A percentile compares a stretch with the other conserved stretches of the same genome.
Conservation (phyloP, 2,329 filamentous ascomycete species). For the Shiraia sp. region DNA sequence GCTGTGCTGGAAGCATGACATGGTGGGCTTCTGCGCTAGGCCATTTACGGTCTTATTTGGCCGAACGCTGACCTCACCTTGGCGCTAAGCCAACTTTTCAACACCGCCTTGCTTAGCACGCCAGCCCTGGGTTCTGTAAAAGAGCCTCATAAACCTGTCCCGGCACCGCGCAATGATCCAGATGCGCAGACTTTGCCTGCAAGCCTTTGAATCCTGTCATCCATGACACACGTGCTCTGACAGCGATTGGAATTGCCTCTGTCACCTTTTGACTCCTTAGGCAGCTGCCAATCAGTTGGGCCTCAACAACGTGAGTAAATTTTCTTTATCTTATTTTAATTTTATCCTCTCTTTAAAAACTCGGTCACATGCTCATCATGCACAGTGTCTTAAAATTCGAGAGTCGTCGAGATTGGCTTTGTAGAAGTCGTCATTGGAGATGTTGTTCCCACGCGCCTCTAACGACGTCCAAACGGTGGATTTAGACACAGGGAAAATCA, state of each 20-base stretch:
- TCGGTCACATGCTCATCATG: no score
- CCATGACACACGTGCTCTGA: neutral
- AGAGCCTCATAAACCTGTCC: constrained; percentile 15
- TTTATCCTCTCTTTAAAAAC: no score
- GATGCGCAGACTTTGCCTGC: neutral
- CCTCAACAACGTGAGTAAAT: no score
- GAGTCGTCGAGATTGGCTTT: neutral
- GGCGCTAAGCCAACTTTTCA: neutral
- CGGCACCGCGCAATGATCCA: neutral
- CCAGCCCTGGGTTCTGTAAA: constrained; percentile 5
- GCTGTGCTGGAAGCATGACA: constrained; percentile 14
- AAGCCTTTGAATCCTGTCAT: neutral
- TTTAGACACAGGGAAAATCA: constrained; percentile 61
- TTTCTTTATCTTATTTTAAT: no score
- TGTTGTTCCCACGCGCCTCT: constrained; percentile 2
- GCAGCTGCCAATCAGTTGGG: neutral
- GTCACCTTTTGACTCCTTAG: neutral
- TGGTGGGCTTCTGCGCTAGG: neutral
- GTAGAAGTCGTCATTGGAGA: neutral
- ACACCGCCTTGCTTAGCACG: constrained; percentile 1
- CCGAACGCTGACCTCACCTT: constrained; percentile 1
- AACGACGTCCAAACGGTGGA: constrained; percentile 9
- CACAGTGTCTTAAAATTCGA: no score
- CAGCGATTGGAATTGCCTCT: neutral
- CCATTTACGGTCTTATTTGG: no score